Evolutionary conservation across 78 protist species (phyloP), one percentile per base, ranked within the genome.

Genomic region (Protostelium mycophagum): DNA sequence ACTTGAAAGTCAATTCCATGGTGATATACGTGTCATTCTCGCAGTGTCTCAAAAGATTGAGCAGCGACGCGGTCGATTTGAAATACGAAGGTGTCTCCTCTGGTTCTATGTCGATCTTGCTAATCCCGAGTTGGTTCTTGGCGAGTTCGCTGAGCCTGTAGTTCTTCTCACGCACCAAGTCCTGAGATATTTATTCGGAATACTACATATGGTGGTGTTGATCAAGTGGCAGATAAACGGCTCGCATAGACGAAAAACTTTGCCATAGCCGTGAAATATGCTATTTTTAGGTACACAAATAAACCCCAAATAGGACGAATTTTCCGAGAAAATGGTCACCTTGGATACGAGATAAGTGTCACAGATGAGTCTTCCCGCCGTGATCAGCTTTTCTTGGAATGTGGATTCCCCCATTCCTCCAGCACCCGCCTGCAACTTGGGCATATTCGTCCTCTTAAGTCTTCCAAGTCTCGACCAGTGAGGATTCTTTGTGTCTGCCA

Each of bases 381-480:
- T 38, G 9, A 28, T 63, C 34, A 34, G 10, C 36, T 35, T 9
- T 38, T 84, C 92, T 87, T 89, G 89, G 85, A 63, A 84, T 28
- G 35, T 38, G 38, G 83, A 83, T 23, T 88, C 87, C 28, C 34
- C 5, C 86, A 34, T 37, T 23, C 83, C 90, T 83, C 90, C 86
- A 9, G 83, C 28, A 63, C 90, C 31, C 1, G 36, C 5, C 73
- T 51, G 73, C 16, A 51, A 16, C 73, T 51, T 88, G 63, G 84
- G 86, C 92, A 91, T 86, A 16, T n/a, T 35, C 0, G 90, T n/a
- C 38, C 87, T 90, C 37, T 86, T 83, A 28, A 97, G 73, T 34
- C 99, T 94, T 1, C 99, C 99, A 0, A 98, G 35, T 84, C 86
- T 91, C 38, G 96, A 90, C 99, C 99, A 98, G 1, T 87, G 83